A percentile compares a stretch with the other conserved stretches of the same genome.
Evolutionary conservation across 106 monocot genomes (phyloP).

Genomic region (Dioscorea alata): DNA sequence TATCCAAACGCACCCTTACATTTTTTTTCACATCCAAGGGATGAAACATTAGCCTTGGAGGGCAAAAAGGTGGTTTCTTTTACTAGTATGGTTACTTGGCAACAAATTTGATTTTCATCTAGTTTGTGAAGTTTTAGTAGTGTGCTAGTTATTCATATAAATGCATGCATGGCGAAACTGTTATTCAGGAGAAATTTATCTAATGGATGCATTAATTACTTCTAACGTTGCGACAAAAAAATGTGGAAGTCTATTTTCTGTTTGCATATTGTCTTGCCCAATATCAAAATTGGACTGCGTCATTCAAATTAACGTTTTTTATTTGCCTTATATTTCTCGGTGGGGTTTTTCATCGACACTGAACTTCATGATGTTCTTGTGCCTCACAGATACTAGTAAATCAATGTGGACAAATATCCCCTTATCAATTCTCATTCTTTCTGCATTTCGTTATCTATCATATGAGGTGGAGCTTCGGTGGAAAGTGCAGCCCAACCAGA

Average conservation of each 20-base stretch:
- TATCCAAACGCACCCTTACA: too few relatives aligned
- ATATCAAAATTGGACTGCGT: background rate
- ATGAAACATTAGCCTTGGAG: too few relatives aligned
- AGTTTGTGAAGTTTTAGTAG: too few relatives aligned
- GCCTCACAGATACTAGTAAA: conserved; percentile 85
- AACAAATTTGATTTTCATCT: too few relatives aligned
- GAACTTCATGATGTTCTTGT: background rate
- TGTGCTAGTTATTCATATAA: too few relatives aligned
- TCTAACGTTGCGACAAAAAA: background rate
- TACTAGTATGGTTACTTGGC: too few relatives aligned
- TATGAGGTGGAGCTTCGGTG: conserved; percentile 78
- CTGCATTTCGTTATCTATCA: conserved; percentile 67
- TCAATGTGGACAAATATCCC: conserved; percentile 98
- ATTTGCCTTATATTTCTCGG: background rate
- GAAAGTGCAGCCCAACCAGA: conserved; percentile 40
- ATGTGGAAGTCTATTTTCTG: background rate
- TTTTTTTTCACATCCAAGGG: too few relatives aligned
- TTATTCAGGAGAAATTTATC: too few relatives aligned
- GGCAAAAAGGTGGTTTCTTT: too few relatives aligned
- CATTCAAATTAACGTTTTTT: background rate
- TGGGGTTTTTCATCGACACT: background rate
- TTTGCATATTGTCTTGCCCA: background rate
- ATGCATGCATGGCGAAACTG: too few relatives aligned
- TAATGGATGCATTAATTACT: too few relatives aligned
- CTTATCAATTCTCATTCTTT: conserved; percentile 78